Conservation (phyloP, 192 early-diverging fungal genomes). For the Coemansia sp. region DNA sequence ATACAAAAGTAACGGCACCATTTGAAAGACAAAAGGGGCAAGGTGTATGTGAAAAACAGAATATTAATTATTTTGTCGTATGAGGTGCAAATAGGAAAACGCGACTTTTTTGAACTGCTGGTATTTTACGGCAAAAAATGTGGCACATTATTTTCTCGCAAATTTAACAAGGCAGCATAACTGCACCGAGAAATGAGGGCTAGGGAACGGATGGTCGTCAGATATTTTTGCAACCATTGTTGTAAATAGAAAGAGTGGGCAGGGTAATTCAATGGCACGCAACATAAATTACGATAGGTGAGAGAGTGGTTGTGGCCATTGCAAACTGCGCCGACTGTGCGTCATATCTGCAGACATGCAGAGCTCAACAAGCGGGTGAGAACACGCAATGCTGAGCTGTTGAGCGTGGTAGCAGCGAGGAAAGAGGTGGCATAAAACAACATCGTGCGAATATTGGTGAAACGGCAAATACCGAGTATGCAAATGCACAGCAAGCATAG, state of each 20-base stretch:
- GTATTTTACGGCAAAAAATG: background rate
- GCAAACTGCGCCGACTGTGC: background rate
- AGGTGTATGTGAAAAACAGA: background rate
- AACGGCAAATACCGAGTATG: conserved; percentile 1
- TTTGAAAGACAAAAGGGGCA: background rate
- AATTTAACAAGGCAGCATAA: background rate
- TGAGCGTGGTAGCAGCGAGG: background rate
- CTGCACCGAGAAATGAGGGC: background rate
- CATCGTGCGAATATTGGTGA: background rate
- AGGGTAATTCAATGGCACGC: background rate
- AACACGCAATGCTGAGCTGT: background rate
- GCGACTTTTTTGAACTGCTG: background rate
- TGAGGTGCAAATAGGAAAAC: background rate
- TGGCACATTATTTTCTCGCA: conserved; percentile 6
- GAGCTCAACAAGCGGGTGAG: background rate
- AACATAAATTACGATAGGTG: background rate
- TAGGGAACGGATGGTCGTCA: background rate
- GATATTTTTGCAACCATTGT: conserved; percentile 5
- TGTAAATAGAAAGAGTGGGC: background rate
- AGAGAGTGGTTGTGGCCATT: background rate
- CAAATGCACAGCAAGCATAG: background rate
- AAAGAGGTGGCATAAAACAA: background rate
- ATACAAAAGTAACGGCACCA: background rate
- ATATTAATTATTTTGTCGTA: background rate
- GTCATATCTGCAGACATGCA: background rate